These are phyloP conservation scores for Scutellaria barbata DNA, from an alignment of 257 asterid genomes.

Conservation along the genomic window DNA sequence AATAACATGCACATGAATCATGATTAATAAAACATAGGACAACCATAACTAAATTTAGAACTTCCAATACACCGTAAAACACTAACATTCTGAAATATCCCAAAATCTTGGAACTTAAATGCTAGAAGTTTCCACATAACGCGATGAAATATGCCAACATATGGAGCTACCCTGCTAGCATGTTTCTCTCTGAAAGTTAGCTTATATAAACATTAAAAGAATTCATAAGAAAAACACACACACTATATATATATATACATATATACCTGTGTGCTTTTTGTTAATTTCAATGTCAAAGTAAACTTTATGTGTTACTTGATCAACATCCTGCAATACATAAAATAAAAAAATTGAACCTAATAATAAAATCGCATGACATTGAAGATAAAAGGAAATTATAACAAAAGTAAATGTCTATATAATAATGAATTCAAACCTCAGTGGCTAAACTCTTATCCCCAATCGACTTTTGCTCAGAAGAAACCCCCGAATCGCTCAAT, in stretches of 20 bases:
- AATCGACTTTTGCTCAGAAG: constrained; percentile 41
- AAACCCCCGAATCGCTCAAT: constrained; percentile 53
- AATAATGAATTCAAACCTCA: constrained; percentile 43
- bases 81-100: neutral
- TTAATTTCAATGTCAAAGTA: constrained; percentile 78
- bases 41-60: neutral
- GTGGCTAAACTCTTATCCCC: constrained; percentile 37
- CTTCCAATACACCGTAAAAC: neutral
- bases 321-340: constrained; percentile 46
- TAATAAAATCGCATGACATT: neutral
- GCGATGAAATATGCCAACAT: neutral
- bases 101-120: neutral
- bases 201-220: neutral
- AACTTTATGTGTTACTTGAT: constrained; percentile 72
- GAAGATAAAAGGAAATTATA: neutral
- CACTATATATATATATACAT: no score
- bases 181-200: neutral
- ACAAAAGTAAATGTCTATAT: neutral
- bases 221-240: constrained; percentile 1
- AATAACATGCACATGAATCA: neutral
- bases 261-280: constrained; percentile 65
- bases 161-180: constrained; percentile 1
- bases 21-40: neutral
- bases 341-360: neutral
- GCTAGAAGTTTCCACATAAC: neutral